These are phyloP conservation scores for Xylariaceae sp. DNA, from an alignment of 2,329 filamentous ascomycete genomes.

Conservation along the genomic window DNA sequence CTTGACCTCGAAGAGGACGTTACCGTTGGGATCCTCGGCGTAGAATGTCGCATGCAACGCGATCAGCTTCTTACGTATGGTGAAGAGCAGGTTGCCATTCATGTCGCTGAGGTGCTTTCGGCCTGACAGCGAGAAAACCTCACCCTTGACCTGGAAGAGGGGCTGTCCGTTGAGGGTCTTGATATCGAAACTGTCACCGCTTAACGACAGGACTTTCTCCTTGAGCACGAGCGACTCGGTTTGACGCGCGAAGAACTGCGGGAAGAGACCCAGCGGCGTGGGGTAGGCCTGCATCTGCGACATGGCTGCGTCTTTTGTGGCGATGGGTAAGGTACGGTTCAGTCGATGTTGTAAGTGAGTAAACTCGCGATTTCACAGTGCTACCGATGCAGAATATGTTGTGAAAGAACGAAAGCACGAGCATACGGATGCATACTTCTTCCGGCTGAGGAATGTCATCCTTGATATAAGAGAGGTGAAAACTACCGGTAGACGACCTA, in stretches of 20 bases:
- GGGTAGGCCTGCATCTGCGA: constrained; percentile 13
- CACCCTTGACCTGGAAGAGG: constrained; percentile 54
- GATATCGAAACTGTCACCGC: constrained; percentile 62
- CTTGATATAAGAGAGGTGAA: not conserved
- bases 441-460: not conserved
- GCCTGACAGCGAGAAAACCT: constrained; percentile 47
- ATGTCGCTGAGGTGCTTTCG: constrained; percentile 55
- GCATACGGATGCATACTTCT: not conserved
- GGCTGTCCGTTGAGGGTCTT: constrained; percentile 50
- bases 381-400: not conserved
- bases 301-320: constrained; percentile 2
- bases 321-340: not conserved
- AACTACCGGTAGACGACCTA: too few relatives aligned
- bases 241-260: constrained; percentile 36
- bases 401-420: not conserved
- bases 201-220: constrained; percentile 59
- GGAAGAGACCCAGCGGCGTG: constrained; percentile 37
- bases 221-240: constrained; percentile 52
- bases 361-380: not conserved
- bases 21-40: constrained; percentile 42
- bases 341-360: not conserved
- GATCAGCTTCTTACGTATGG: constrained; percentile 51
- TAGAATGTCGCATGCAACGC: constrained; percentile 50
- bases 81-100: constrained; percentile 52
- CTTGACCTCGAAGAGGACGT: constrained; percentile 53